Evolutionary conservation across 345 rosid species (phyloP).

Genomic region (Isatis tinctoria): DNA sequence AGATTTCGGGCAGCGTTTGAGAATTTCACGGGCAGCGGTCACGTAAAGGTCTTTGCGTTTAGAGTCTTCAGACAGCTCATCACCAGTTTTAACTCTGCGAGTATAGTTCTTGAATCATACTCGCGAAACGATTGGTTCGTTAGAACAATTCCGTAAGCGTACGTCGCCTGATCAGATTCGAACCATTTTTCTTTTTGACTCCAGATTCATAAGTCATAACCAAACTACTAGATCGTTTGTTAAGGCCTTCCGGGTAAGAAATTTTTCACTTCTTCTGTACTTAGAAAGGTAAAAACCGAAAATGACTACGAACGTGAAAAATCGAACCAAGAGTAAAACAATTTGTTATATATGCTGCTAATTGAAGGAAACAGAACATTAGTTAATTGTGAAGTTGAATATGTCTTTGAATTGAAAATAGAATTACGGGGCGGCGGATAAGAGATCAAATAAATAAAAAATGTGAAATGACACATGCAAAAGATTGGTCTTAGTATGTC

Average conservation of each 20-base stretch:
- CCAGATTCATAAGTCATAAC: background rate
- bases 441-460: conserved; percentile 4
- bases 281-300: background rate
- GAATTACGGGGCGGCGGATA: conserved; percentile 16
- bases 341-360: background rate
- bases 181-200: background rate
- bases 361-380: background rate
- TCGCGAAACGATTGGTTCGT: conserved; percentile 12
- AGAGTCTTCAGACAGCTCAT: conserved; percentile 27
- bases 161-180: conserved; percentile 2
- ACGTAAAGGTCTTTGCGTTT: conserved; percentile 9
- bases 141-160: background rate
- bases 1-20: conserved; percentile 32
- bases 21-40: conserved; percentile 20
- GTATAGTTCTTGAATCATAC: background rate
- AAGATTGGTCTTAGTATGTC: conserved; percentile 11
- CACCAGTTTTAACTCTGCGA: conserved; percentile 21
- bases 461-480: conserved; percentile 26
- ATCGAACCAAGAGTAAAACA: background rate
- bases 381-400: conserved; percentile 6
- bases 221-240: background rate
- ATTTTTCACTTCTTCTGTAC: background rate
- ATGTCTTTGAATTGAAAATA: background rate
- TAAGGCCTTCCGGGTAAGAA: background rate
- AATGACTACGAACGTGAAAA: background rate